Evolutionary conservation across 306 rosid species (phyloP).

Genomic region (Malus sieversii): DNA sequence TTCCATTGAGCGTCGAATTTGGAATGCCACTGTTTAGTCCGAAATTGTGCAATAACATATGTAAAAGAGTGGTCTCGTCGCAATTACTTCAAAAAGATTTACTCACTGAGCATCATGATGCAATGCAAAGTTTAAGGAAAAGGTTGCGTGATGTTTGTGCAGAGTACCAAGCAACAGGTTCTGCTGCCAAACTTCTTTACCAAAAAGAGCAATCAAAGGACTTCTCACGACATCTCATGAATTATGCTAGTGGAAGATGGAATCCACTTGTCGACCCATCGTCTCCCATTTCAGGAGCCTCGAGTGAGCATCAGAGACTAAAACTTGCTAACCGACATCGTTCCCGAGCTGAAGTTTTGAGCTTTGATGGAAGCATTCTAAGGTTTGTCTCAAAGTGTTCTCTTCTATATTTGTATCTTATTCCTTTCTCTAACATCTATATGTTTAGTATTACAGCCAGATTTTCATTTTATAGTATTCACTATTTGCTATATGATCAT

Average conservation of each 20-base stretch:
- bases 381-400: conserved; percentile 49
- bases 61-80: conserved; percentile 74
- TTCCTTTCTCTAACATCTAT: not conserved
- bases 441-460: not conserved
- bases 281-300: conserved; percentile 76
- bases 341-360: conserved; percentile 68
- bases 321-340: conserved; percentile 68
- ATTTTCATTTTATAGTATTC: not conserved
- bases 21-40: conserved; percentile 94
- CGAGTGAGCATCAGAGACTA: conserved; percentile 53
- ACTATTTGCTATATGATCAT: not conserved
- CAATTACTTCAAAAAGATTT: conserved; percentile 71
- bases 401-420: conserved; percentile 8
- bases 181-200: conserved; percentile 79
- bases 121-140: conserved; percentile 76
- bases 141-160: conserved; percentile 72
- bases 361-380: conserved; percentile 83
- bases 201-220: conserved; percentile 74
- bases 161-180: conserved; percentile 79
- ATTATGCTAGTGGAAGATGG: conserved; percentile 85
- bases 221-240: conserved; percentile 46
- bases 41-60: conserved; percentile 57
- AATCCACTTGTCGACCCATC: conserved; percentile 76
- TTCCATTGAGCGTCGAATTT: conserved; percentile 83
- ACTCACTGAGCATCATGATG: conserved; percentile 65